Evolutionary conservation across 345 rosid species (phyloP), one percentile per base, ranked within the genome.

Genomic region (Arabidopsis arenosa): DNA sequence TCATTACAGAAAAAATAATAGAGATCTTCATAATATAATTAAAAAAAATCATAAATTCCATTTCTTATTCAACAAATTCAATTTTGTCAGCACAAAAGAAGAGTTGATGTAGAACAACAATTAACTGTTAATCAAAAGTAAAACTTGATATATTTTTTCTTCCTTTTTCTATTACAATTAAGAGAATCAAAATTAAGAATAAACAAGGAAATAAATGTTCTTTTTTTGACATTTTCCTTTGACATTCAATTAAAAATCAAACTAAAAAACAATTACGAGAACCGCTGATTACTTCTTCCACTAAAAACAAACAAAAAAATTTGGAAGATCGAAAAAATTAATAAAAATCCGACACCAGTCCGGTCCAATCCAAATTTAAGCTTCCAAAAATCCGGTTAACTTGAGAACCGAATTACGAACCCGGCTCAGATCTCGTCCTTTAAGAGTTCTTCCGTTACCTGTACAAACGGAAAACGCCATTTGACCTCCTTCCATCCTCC

Each of bases 361-460:
- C 23, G 63, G 69, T 35, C 23, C 9, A 43, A n/a, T 43, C 35
- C 14, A 43, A n/a, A 43, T 30, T 79, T 73, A 89, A 5, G 95
- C 68, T 74, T 93, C 98, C 80, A 92, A 79, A 80, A 92, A 92
- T 1, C 97, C 98, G 30, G 98, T 94, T 89, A 90, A 75, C 68
- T 88, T 72, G 26, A 94, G 93, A 76, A 94, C 83, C 11, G 96
- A 90, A 80, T 92, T 88, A 72, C 98, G 79, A 68, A 94, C 95
- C 68, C 81, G 83, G 32, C 90, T 90, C 71, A 94, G 81, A 82
- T 90, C 85, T 26, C 97, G 72, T 11, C 98, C 98, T 68, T 94
- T 94, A 14, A 94, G 87, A 52, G 88, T 90, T 68, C 98, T 84
- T 55, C 98, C 98, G 74, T 86, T 87, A 21, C 96, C 96, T 5